phyloP scores from a whole-genome alignment of 1,284 basidiomycete species.

The Filobasidium uniguttulatum region DNA sequence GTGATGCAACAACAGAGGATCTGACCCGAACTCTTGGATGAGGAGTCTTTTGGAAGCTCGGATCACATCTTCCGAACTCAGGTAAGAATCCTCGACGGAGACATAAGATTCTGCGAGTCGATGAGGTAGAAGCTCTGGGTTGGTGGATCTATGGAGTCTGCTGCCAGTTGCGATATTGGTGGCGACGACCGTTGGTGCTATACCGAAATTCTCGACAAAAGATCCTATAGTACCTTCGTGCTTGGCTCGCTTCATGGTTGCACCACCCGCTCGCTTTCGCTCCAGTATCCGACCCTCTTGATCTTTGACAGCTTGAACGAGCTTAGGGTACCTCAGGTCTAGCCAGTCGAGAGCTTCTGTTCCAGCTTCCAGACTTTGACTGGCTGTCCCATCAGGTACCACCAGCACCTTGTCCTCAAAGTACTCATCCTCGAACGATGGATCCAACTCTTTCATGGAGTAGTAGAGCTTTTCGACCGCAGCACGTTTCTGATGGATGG shows the following conservation, averaged over 20 bases:
- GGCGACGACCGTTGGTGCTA: conserved; percentile 5
- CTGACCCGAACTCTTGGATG: conserved; percentile 79
- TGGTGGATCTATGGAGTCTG: conserved; percentile 20
- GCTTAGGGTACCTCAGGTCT: conserved; percentile 54
- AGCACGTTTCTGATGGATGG: conserved; percentile 58
- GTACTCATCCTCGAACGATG: conserved; percentile 27
- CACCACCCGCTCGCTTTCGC: conserved; percentile 24
- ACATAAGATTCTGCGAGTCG: conserved; percentile 8
- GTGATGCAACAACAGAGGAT: conserved; percentile 72
- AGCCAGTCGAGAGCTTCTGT: conserved; percentile 89
- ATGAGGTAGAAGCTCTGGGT: conserved; percentile 25
- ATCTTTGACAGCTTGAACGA: conserved; percentile 53
- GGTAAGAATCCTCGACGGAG: not conserved
- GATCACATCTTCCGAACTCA: conserved; percentile 2
- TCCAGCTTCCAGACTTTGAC: conserved; percentile 61
- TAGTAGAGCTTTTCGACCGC: conserved; percentile 52
- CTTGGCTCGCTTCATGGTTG: conserved; percentile 25
- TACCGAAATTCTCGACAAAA: conserved; percentile 15
- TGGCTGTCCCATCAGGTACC: conserved; percentile 26
- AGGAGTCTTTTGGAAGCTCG: conserved; percentile 59
- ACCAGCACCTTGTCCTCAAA: conserved; percentile 14
- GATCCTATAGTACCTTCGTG: not conserved
- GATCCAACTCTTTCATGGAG: conserved; percentile 29
- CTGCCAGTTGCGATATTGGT: conserved; percentile 18
- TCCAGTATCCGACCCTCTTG: conserved; percentile 34